Evolutionary conservation across 495 filamentous ascomycete species (phyloP).

Genomic region (Neurospora africana): DNA sequence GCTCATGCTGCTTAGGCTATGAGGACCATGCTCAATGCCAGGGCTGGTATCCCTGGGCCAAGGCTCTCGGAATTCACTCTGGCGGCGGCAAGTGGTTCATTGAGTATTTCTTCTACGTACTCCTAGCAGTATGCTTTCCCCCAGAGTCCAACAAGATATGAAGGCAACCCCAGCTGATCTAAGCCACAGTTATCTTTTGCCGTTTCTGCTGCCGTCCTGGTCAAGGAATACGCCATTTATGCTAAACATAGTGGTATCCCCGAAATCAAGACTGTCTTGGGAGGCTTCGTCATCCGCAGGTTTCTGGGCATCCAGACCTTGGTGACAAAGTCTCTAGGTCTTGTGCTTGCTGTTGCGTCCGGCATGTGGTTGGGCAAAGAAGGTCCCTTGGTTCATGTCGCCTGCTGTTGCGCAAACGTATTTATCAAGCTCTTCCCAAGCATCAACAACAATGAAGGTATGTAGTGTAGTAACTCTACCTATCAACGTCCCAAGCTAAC

Average conservation of each 20-base stretch:
- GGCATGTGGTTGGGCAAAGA: slow-evolving; percentile 99
- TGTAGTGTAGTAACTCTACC: slow-evolving; percentile 6
- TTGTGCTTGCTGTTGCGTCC: slow-evolving; percentile 89
- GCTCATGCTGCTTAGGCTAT: slow-evolving; percentile 88
- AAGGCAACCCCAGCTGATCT: neutral
- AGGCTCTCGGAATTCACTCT: slow-evolving; percentile 55
- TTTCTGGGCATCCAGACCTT: slow-evolving; percentile 94
- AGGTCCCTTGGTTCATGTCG: slow-evolving; percentile 92
- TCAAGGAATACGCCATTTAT: slow-evolving; percentile 74
- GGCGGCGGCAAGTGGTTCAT: slow-evolving; percentile 62
- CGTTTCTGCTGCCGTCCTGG: slow-evolving; percentile 63
- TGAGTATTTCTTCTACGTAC: slow-evolving; percentile 76
- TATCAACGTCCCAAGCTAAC: slow-evolving; percentile 7
- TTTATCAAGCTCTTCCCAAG: slow-evolving; percentile 84
- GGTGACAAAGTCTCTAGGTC: slow-evolving; percentile 78
- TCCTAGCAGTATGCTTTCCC: slow-evolving; percentile 56
- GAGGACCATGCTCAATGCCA: slow-evolving; percentile 66
- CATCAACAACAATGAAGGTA: slow-evolving; percentile 84
- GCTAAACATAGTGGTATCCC: slow-evolving; percentile 95
- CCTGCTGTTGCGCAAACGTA: slow-evolving; percentile 92
- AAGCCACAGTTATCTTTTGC: slow-evolving; percentile 63
- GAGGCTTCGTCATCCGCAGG: slow-evolving; percentile 84
- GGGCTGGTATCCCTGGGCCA: slow-evolving; percentile 80
- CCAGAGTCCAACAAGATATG: neutral
- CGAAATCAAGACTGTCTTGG: slow-evolving; percentile 93